Percentiles rank a stretch among this genome's conserved stretches.
Evolutionary conservation across 75 land plant genomes (phyloP).

Genomic region (Ceratopteris richardii): DNA sequence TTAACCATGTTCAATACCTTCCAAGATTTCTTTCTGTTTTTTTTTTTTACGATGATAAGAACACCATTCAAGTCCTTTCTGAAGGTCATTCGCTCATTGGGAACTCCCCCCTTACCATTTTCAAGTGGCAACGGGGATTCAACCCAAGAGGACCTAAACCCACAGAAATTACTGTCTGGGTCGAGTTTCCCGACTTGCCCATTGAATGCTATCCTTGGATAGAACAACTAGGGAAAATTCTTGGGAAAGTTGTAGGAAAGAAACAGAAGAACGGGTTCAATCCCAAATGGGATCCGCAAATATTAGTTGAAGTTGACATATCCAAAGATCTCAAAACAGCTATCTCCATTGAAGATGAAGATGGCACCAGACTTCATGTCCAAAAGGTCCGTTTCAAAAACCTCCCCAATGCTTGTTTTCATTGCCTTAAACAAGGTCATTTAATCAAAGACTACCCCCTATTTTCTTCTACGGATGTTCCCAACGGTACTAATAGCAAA

Average conservation of each 20-base stretch:
- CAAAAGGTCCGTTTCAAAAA: background rate
- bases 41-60: background rate
- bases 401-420: background rate
- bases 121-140: background rate
- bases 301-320: slow-evolving; percentile 1
- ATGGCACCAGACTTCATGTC: background rate
- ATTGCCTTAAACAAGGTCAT: background rate
- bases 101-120: background rate
- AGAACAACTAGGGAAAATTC: background rate
- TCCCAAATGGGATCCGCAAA: slow-evolving; percentile 1
- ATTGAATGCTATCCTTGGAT: background rate
- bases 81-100: background rate
- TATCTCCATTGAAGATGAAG: background rate
- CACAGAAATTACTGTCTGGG: background rate
- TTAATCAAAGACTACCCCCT: too few relatives aligned
- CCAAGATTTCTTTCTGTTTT: background rate
- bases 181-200: background rate
- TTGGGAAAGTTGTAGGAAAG: background rate
- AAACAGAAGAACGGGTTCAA: background rate
- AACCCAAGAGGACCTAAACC: background rate
- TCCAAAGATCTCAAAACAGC: background rate
- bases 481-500: too few relatives aligned
- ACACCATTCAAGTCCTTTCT: background rate
- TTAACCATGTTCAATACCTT: background rate
- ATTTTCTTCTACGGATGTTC: too few relatives aligned